Conservation (phyloP, 352 stramenopile genomes). For the Globisporangium acanthophoron region DNA sequence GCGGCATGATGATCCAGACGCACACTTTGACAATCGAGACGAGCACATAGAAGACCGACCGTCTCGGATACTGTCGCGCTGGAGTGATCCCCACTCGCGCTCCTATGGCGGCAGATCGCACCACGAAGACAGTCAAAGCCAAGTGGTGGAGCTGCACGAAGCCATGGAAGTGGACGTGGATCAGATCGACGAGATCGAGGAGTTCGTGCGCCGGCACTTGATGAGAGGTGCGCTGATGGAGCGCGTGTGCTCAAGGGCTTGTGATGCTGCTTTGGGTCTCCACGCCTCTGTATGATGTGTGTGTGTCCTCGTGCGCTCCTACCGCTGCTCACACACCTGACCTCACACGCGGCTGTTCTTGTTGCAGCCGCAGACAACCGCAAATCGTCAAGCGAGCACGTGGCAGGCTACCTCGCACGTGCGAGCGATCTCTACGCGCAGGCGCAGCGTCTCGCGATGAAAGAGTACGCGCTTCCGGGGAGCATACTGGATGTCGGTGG, state of each 20-base stretch:
- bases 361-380: not conserved
- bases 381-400: conserved; percentile 26
- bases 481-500: not conserved
- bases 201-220: conserved; percentile 30
- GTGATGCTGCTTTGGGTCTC: no score
- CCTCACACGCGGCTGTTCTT: not conserved
- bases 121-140: not conserved
- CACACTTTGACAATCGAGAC: not conserved
- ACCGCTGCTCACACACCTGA: no score
- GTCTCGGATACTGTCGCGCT: not conserved
- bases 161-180: conserved; percentile 52
- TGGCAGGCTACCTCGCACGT: conserved; percentile 35
- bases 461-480: conserved; percentile 19
- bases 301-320: no score
- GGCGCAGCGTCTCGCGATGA: conserved; percentile 48
- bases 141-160: conserved; percentile 29
- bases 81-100: not conserved
- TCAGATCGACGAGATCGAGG: conserved; percentile 42
- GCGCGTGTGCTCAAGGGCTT: no score
- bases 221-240: conserved; percentile 28
- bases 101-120: not conserved
- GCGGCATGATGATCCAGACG: no score
- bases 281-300: no score
- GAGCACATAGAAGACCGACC: not conserved
- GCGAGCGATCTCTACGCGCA: conserved; percentile 29